Evolutionary conservation across 352 stramenopile species (phyloP), one percentile per base, ranked within the genome.

Genomic region (Phytophthora ramorum): DNA sequence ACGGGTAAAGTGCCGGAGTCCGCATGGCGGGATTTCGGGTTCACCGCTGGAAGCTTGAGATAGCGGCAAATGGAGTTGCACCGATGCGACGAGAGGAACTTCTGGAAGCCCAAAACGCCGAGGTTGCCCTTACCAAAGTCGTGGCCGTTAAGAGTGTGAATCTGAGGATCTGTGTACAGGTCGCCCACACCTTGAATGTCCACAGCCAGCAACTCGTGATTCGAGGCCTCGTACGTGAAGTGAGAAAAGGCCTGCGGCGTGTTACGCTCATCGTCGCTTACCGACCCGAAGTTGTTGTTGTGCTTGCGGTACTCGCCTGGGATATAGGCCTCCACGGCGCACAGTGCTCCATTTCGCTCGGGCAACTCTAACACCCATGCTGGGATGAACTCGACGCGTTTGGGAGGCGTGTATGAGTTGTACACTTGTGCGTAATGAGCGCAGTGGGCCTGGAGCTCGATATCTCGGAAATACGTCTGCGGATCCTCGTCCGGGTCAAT

Each of bases 171-270:
- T n/a, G 96, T 99, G 78, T 98, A 99, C 24, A 98, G 73, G 78
- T 99, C 95, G 8, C 91, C 94, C 5, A 98, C 93, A 40, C 96
- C 96, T 68, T 99, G 96, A 66, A 99, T 97, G 59, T 99, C 96
- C 16, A 97, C 94, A 3, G 97, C 95, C 14, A 99, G 79, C 37
- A 97, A 71, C 51, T 91, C 85, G 57, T 97, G 95, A 67, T 97
- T 81, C 2, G 91, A 98, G 9, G 85, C 90, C 61, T 98, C 96
- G 59, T 98, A 99, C 43, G 91, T 98, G 63, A 97, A 97, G 43
- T 97, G 93, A 1, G 90, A 98, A 64, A 99, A 99, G 3, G 96
- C 91, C 50, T 95, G 87, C 16, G 87, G 87, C 1, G 87, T 95
- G 62, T 93, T 95, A 44, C 87, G 85, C 54, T 93, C 85, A 57